These are phyloP conservation scores for Starmerella davenportii DNA, from an alignment of 805 yeast species.

Conservation along the genomic window DNA sequence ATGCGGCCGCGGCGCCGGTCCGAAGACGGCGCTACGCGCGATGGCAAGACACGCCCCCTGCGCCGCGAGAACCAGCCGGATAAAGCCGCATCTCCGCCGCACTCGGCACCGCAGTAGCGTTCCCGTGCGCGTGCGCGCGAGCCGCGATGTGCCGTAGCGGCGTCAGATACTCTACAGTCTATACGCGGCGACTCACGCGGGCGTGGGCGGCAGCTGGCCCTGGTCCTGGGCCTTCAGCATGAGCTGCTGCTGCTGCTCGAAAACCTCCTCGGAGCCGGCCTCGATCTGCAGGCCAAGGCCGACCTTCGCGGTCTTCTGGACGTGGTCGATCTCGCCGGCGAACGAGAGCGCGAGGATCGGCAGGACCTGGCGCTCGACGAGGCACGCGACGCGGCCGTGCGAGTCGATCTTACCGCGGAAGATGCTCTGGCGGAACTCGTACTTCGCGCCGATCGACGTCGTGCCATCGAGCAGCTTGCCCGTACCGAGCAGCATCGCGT, in stretches of 20 bases:
- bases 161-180: no score
- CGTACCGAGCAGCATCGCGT: slow-evolving; percentile 67
- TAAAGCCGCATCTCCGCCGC: no score
- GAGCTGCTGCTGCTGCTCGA: slow-evolving; percentile 31
- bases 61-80: no score
- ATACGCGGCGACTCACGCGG: no score
- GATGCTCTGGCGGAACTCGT: slow-evolving; percentile 89
- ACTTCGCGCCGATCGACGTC: slow-evolving; percentile 90
- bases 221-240: slow-evolving; percentile 13
- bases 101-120: no score
- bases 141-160: no score
- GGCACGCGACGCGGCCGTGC: slow-evolving; percentile 73
- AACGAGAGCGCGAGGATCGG: slow-evolving; percentile 81
- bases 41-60: no score
- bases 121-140: no score
- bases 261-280: slow-evolving; percentile 81
- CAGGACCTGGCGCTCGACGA: slow-evolving; percentile 81
- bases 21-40: no score
- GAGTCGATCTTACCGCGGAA: slow-evolving; percentile 92
- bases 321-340: slow-evolving; percentile 84
- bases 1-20: no score
- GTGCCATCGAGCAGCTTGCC: slow-evolving; percentile 73
- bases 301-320: slow-evolving; percentile 54
- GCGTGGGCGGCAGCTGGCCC: slow-evolving; percentile 7
- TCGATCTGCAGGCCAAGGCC: slow-evolving; percentile 94